phyloP scores from a whole-genome alignment of 441 rosid species.

The Eruca vesicaria region DNA sequence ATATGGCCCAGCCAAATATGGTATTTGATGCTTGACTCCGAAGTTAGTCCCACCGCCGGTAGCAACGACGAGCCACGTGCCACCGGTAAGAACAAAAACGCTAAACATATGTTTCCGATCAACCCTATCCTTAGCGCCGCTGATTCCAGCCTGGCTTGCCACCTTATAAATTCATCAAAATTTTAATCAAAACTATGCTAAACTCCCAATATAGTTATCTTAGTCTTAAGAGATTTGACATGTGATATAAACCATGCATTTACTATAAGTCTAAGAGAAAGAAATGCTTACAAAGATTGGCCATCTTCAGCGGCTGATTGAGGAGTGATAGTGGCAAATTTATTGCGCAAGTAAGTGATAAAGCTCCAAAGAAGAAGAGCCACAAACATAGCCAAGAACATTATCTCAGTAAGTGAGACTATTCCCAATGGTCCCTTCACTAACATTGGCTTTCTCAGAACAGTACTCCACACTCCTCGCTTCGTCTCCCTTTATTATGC shows the following conservation, averaged over 20 bases:
- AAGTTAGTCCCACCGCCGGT: constrained; percentile 52
- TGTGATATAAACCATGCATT: no score
- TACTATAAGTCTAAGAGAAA: no score
- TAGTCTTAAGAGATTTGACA: no score
- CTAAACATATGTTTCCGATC: constrained; percentile 48
- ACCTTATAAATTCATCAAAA: constrained; percentile 34
- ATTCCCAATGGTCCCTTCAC: constrained; percentile 72
- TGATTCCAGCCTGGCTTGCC: constrained; percentile 44
- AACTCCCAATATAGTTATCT: no score
- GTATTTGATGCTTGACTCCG: constrained; percentile 67
- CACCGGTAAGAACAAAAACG: constrained; percentile 64
- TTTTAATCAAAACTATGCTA: neutral
- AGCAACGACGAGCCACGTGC: constrained; percentile 61
- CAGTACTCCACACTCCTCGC: neutral
- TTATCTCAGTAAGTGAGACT: constrained; percentile 51
- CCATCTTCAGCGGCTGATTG: constrained; percentile 28
- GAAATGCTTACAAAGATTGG: constrained; percentile 39
- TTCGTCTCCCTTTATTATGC: neutral
- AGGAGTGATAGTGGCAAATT: constrained; percentile 38
- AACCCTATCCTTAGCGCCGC: constrained; percentile 41
- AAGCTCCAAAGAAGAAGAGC: constrained; percentile 62
- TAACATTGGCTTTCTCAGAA: constrained; percentile 43
- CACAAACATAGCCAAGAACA: constrained; percentile 56
- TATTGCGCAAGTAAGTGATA: constrained; percentile 35
- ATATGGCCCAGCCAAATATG: constrained; percentile 73